Evolutionary conservation across 2,329 filamentous ascomycete genomes (phyloP), one percentile per base, ranked within the genome.

Genomic region (Alternaria sp.): DNA sequence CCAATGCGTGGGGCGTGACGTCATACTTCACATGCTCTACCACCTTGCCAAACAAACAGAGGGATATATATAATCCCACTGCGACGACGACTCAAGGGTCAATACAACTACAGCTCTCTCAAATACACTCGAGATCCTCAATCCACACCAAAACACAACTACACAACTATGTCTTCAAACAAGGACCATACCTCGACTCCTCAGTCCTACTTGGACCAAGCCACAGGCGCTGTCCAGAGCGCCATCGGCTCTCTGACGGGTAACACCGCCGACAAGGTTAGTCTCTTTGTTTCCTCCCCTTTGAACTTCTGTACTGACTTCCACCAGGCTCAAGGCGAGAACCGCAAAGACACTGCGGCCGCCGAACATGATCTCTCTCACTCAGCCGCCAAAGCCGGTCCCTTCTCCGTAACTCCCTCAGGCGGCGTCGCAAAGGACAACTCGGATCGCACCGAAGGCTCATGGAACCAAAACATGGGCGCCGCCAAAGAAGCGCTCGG

Each of bases 401-500:
- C 90, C 61, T 83, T 89, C 75, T 87, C 89, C 24, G 85, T 91
- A 59, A 89, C 89, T 11, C 83, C 89, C 51, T 86, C 88, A 0
- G 92, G 92, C 48, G 90, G 88, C 36, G 82, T 91, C 49, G 86
- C 89, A 63, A 85, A 87, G 68, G 92, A 97, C 79, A 84, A 92
- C 79, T 83, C 89, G 11, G 84, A 94, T 77, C 91, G 93, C 66
- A 82, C 85, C 22, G 77, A 87, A 18, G 94, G 94, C 43, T 85
- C 85, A 18, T 96, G 91, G 89, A 92, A 97, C 82, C 94, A 97
- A 81, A 96, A 93, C 5, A 75, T 94, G n/a, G 94, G 94, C 53
- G 87, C 90, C 1, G 89, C 89, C 43, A 97, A 97, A 83, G 92
- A 97, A 77, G 83, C 89, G 5, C 65, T 95, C 1, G 94, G 94